These are phyloP conservation scores for Theileria annulata DNA, from an alignment of 169 alveolate genomes.

Conservation along the genomic window DNA sequence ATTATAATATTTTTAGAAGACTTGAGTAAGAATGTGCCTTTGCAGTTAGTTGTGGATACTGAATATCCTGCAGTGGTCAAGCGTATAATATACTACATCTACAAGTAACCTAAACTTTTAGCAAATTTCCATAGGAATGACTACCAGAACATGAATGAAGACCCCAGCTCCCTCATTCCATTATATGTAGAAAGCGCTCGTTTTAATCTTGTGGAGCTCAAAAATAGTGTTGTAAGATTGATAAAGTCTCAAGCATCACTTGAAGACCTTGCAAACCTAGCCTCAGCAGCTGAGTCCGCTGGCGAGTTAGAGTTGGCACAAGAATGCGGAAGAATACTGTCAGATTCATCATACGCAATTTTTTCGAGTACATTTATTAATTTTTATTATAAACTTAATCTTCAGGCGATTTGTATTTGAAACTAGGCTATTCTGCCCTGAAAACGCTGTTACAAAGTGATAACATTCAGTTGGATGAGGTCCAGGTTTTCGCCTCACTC, in stretches of 20 bases:
- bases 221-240: slow-evolving; percentile 45
- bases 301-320: slow-evolving; percentile 59
- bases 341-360: slow-evolving; percentile 61
- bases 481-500: slow-evolving; percentile 52
- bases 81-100: slow-evolving; percentile 57
- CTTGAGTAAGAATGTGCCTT: not conserved
- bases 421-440: slow-evolving; percentile 45
- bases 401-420: slow-evolving; percentile 35
- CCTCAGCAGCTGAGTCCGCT: slow-evolving; percentile 49
- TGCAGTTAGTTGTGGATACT: slow-evolving; percentile 33
- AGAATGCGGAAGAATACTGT: slow-evolving; percentile 60
- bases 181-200: slow-evolving; percentile 50
- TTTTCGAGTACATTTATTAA: slow-evolving; percentile 16
- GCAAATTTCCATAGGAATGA: slow-evolving; percentile 32
- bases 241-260: slow-evolving; percentile 45
- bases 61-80: slow-evolving; percentile 52
- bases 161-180: slow-evolving; percentile 41
- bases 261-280: slow-evolving; percentile 40
- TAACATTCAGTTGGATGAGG: slow-evolving; percentile 64
- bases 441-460: slow-evolving; percentile 47
- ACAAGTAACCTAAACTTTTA: slow-evolving; percentile 27
- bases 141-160: slow-evolving; percentile 59
- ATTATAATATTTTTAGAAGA: slow-evolving; percentile 7
- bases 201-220: slow-evolving; percentile 40
- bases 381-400: not conserved